Percentiles rank a stretch among this genome's conserved stretches.
Conservation (phyloP, 352 stramenopile genomes). For the Phytopythium vexans region DNA sequence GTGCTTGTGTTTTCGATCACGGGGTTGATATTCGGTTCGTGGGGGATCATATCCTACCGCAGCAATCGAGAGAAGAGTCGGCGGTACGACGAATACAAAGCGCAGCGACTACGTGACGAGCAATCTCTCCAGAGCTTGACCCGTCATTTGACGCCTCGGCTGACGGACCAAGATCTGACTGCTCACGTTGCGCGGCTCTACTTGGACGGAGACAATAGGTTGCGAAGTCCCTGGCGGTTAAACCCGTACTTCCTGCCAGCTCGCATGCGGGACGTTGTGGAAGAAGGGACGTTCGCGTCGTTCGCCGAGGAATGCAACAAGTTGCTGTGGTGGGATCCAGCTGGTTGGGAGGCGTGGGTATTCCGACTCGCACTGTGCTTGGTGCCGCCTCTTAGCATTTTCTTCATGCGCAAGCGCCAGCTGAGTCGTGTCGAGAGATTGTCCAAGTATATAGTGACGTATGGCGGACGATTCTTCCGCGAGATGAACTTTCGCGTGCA, state of each 20-base stretch:
- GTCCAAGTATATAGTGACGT: slow-evolving; percentile 60
- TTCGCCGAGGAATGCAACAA: slow-evolving; percentile 79
- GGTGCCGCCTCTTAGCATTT: slow-evolving; percentile 43
- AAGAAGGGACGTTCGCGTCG: slow-evolving; percentile 66
- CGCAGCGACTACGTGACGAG: slow-evolving; percentile 67
- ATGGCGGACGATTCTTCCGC: slow-evolving; percentile 73
- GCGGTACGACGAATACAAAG: slow-evolving; percentile 72
- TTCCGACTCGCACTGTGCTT: slow-evolving; percentile 38
- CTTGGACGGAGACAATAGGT: slow-evolving; percentile 67
- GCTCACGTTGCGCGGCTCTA: slow-evolving; percentile 73
- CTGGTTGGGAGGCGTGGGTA: slow-evolving; percentile 63
- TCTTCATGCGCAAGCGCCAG: slow-evolving; percentile 70
- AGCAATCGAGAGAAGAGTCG: slow-evolving; percentile 37
- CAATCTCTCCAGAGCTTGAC: slow-evolving; percentile 71
- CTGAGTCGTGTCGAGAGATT: slow-evolving; percentile 61
- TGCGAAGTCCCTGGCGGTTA: slow-evolving; percentile 61
- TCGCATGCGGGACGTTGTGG: slow-evolving; percentile 64
- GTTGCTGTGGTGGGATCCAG: slow-evolving; percentile 51
- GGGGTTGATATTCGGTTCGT: slow-evolving; percentile 51
- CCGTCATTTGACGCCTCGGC: slow-evolving; percentile 59
- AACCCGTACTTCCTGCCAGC: slow-evolving; percentile 55
- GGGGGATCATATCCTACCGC: slow-evolving; percentile 69
- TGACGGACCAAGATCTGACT: slow-evolving; percentile 76
- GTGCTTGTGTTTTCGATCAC: slow-evolving; percentile 61
- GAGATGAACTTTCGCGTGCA: slow-evolving; percentile 80